phyloP scores from a whole-genome alignment of 2,329 filamentous ascomycete species.

The Leptographium radiaticola region DNA sequence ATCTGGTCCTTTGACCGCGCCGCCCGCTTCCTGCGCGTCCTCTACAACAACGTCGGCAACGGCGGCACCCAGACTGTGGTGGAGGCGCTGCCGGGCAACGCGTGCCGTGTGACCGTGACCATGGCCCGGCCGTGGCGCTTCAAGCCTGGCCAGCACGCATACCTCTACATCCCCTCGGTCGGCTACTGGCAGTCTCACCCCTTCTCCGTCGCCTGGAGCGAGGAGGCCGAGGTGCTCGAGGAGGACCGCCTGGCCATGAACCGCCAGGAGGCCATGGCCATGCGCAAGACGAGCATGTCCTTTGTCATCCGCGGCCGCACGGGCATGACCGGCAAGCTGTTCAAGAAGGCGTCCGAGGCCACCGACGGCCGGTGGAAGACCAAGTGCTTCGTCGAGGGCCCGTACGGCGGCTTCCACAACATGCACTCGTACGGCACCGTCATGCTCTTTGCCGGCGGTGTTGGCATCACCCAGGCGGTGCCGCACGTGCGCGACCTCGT shows the following conservation, averaged over 20 bases:
- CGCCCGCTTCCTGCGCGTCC: conserved; percentile 43
- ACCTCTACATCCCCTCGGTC: conserved; percentile 62
- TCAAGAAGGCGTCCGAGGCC: conserved; percentile 49
- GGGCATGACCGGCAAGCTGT: conserved; percentile 59
- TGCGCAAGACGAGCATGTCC: conserved; percentile 52
- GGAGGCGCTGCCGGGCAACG: conserved; percentile 64
- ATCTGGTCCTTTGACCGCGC: conserved; percentile 55
- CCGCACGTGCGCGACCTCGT: conserved; percentile 64
- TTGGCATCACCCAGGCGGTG: conserved; percentile 70
- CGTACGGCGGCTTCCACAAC: conserved; percentile 60
- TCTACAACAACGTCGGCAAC: conserved; percentile 53
- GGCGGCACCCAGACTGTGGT: conserved; percentile 57
- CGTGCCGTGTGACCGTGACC: conserved; percentile 57
- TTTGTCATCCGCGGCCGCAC: conserved; percentile 63
- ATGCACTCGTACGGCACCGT: conserved; percentile 67
- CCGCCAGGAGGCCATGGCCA: conserved; percentile 43
- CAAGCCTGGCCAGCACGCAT: conserved; percentile 64
- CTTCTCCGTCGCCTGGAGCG: conserved; percentile 68
- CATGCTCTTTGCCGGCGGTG: conserved; percentile 67
- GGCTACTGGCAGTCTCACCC: conserved; percentile 66
- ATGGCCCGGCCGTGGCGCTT: conserved; percentile 68
- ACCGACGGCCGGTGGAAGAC: conserved; percentile 50
- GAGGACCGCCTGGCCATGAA: conserved; percentile 45
- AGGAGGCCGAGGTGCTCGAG: conserved; percentile 42
- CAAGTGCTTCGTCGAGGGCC: conserved; percentile 59